phyloP scores from a whole-genome alignment of 2,329 filamentous ascomycete genomes.

The Claviceps humidiphila region DNA sequence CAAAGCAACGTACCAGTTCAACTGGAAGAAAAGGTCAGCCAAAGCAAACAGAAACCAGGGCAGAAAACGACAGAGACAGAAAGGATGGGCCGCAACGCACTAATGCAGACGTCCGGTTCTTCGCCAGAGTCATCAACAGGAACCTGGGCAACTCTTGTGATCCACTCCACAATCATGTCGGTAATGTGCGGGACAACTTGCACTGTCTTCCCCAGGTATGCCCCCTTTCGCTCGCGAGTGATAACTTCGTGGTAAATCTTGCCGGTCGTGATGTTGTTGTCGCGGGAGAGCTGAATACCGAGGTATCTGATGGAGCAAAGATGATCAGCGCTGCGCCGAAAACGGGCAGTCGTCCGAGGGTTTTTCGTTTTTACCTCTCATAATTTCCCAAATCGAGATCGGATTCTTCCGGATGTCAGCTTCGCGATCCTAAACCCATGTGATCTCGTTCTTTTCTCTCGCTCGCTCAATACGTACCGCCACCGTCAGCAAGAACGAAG shows the following conservation, averaged over 20 bases:
- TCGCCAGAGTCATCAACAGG: constrained; percentile 75
- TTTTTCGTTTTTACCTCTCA: constrained; percentile 25
- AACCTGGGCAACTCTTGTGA: constrained; percentile 70
- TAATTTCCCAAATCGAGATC: constrained; percentile 47
- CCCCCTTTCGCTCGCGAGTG: constrained; percentile 37
- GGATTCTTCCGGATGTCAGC: constrained; percentile 14
- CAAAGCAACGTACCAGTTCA: constrained; percentile 18
- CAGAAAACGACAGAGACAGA: neutral
- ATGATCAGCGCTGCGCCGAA: neutral
- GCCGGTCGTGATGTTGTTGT: constrained; percentile 95
- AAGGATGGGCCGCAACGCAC: constrained; percentile 31
- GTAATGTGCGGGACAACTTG: constrained; percentile 91
- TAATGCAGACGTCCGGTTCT: constrained; percentile 85
- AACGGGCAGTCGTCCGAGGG: neutral
- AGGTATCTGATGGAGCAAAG: constrained; percentile 41
- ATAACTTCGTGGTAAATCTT: constrained; percentile 62
- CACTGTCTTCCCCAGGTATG: constrained; percentile 77
- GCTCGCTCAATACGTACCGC: constrained; percentile 24
- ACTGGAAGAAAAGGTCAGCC: constrained; percentile 15
- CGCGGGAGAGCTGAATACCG: constrained; percentile 64
- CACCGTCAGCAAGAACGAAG: constrained; percentile 76
- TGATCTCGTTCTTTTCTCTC: neutral
- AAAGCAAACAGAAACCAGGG: neutral
- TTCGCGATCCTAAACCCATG: neutral
- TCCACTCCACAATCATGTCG: constrained; percentile 84